phyloP scores from a whole-genome alignment of 345 rosid genomes.

The Angophora floribunda region DNA sequence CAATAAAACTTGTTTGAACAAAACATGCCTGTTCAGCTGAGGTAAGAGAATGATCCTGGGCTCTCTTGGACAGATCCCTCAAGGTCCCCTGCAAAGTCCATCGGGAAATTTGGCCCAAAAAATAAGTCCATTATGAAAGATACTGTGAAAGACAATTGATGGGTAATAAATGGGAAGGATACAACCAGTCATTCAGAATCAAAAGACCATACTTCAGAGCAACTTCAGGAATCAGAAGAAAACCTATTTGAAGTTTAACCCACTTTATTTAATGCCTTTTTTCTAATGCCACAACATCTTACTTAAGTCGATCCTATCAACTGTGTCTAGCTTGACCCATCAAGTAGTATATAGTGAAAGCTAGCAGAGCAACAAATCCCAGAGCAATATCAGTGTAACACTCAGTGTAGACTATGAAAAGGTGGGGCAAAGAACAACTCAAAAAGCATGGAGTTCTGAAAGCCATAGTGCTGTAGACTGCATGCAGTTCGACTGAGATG shows the following conservation, averaged over 20 bases:
- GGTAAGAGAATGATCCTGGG: conserved; percentile 35
- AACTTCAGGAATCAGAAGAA: background rate
- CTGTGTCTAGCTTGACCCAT: background rate
- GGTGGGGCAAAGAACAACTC: background rate
- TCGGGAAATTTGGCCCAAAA: background rate
- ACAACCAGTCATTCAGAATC: background rate
- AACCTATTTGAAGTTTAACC: background rate
- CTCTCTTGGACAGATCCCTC: conserved; percentile 55
- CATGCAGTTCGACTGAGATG: background rate
- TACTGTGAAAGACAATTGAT: background rate
- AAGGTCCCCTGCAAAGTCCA: conserved; percentile 44
- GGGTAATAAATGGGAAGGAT: background rate
- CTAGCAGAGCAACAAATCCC: background rate
- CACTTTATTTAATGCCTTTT: background rate
- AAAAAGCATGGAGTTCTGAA: background rate
- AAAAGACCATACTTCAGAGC: background rate
- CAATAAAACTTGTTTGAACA: background rate
- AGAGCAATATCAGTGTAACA: background rate
- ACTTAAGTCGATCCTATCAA: background rate
- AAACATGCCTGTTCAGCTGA: conserved; percentile 34
- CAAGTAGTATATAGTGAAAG: background rate
- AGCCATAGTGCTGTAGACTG: background rate
- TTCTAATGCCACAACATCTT: background rate
- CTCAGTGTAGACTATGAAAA: background rate
- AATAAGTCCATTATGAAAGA: background rate